Conservation (phyloP, 495 filamentous ascomycete species). For the Choiromyces venosus region DNA sequence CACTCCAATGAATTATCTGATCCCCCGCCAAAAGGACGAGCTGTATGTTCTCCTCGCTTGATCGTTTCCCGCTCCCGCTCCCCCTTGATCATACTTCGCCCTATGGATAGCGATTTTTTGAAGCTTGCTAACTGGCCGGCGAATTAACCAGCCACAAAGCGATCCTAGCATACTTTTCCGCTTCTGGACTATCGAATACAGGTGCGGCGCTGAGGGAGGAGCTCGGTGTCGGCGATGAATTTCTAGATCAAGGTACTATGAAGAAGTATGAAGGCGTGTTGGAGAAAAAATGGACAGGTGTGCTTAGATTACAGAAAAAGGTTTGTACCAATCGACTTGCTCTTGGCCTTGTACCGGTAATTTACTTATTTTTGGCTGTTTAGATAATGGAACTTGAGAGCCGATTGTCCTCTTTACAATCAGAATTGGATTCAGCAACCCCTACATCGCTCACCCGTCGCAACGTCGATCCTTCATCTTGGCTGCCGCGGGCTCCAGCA, state of each 20-base stretch:
- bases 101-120: not conserved
- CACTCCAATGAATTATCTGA: slow-evolving; percentile 38
- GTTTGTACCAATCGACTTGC: slow-evolving; percentile 45
- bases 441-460: slow-evolving; percentile 69
- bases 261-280: slow-evolving; percentile 87
- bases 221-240: slow-evolving; percentile 58
- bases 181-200: slow-evolving; percentile 62
- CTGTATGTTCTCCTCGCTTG: slow-evolving; percentile 36
- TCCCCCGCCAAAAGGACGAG: slow-evolving; percentile 43
- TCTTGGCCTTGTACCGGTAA: not conserved
- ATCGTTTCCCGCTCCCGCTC: slow-evolving; percentile 10
- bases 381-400: slow-evolving; percentile 94
- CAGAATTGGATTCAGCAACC: slow-evolving; percentile 78
- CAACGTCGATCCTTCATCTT: slow-evolving; percentile 78
- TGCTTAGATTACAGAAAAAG: slow-evolving; percentile 87
- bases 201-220: slow-evolving; percentile 63
- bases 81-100: slow-evolving; percentile 1
- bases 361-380: not conserved
- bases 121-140: not conserved
- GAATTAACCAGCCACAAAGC: slow-evolving; percentile 66
- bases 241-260: slow-evolving; percentile 66
- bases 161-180: slow-evolving; percentile 77
- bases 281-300: slow-evolving; percentile 95
- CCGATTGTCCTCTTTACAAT: slow-evolving; percentile 62
- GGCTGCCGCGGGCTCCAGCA: slow-evolving; percentile 76